Evolutionary conservation across 2,329 filamentous ascomycete genomes (phyloP).

Genomic region (Cytospora chrysosperma): DNA sequence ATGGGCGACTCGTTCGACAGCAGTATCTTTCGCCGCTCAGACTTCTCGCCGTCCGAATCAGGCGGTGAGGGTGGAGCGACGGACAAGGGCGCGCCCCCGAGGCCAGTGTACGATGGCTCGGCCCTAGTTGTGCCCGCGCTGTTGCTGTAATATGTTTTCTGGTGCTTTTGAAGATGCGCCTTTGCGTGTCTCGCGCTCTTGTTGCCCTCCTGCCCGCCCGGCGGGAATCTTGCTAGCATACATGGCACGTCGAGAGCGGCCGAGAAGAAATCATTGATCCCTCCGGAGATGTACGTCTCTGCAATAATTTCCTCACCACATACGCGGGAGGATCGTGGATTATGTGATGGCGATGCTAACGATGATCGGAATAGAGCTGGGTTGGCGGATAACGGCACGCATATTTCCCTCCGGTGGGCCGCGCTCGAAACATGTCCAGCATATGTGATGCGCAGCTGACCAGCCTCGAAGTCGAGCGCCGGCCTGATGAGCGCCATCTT

Average conservation of each 20-base stretch:
- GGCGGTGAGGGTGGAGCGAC: constrained; percentile 50
- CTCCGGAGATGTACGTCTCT: constrained; percentile 64
- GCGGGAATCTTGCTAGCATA: constrained; percentile 78
- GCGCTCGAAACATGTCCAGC: constrained; percentile 32
- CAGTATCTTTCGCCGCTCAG: constrained; percentile 58
- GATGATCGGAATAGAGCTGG: constrained; percentile 53
- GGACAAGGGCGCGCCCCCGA: constrained; percentile 50
- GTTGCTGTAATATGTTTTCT: constrained; percentile 31
- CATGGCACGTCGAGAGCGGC: constrained; percentile 74
- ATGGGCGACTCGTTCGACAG: constrained; percentile 95
- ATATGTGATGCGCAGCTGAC: constrained; percentile 62
- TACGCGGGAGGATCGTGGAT: constrained; percentile 61
- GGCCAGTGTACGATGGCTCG: constrained; percentile 35
- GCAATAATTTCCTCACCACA: constrained; percentile 78
- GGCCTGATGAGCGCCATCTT: constrained; percentile 84
- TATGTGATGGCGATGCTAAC: constrained; percentile 35
- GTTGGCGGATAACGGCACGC: constrained; percentile 66
- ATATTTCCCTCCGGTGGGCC: constrained; percentile 38
- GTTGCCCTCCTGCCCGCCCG: constrained; percentile 53
- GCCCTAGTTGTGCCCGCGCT: constrained; percentile 23
- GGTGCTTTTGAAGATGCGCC: constrained; percentile 63
- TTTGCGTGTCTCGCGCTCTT: constrained; percentile 68
- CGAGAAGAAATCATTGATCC: constrained; percentile 77
- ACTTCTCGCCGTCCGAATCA: constrained; percentile 54
- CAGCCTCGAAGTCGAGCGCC: constrained; percentile 65